Evolutionary conservation across 2,329 filamentous ascomycete species (phyloP).

Genomic region (Elsinoe necatrix): DNA sequence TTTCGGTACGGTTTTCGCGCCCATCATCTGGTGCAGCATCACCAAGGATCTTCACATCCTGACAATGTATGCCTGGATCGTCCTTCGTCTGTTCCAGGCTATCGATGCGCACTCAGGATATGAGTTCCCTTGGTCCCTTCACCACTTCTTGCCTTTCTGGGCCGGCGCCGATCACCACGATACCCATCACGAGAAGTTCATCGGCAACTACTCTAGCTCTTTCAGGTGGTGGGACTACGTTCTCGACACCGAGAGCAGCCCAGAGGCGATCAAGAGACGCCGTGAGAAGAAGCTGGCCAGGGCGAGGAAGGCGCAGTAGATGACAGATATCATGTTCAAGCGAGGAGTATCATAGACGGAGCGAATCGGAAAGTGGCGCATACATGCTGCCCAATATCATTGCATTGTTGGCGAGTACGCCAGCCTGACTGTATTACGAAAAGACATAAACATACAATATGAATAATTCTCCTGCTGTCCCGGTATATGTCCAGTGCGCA

Average conservation of each 20-base stretch:
- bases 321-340: background rate
- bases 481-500: too few species aligned
- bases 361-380: background rate
- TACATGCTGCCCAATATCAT: background rate
- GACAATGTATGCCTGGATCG: constrained; percentile 97
- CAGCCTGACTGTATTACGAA: background rate
- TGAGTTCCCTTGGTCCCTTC: constrained; percentile 95
- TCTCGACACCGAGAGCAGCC: constrained; percentile 86
- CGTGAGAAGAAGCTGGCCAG: constrained; percentile 68
- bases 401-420: background rate
- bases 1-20: constrained; percentile 71
- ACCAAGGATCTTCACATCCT: constrained; percentile 86
- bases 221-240: constrained; percentile 99
- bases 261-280: constrained; percentile 75
- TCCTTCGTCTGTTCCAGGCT: constrained; percentile 87
- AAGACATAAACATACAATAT: background rate
- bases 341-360: background rate
- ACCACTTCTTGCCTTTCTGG: constrained; percentile 96
- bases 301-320: constrained; percentile 60
- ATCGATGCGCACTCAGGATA: constrained; percentile 97
- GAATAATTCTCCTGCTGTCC: too few species aligned
- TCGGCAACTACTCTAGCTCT: constrained; percentile 94
- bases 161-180: constrained; percentile 96
- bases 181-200: constrained; percentile 94
- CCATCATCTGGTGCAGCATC: constrained; percentile 73